A percentile compares a stretch with the other conserved stretches of the same genome.
These are phyloP conservation scores for Hibiscus tridactylites DNA, from an alignment of 345 rosid species.

Conservation along the genomic window DNA sequence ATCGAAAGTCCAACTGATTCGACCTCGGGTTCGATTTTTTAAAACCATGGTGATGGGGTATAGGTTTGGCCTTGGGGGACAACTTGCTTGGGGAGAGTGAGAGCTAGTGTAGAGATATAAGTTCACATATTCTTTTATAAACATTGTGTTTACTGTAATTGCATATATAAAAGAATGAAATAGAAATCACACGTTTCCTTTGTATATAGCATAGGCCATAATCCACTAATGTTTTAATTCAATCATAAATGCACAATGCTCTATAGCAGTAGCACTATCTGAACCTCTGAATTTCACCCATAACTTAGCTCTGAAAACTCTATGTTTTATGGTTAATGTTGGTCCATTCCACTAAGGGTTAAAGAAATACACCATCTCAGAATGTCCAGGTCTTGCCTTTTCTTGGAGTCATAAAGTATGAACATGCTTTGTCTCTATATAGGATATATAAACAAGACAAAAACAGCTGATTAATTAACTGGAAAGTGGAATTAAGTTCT, in stretches of 20 bases:
- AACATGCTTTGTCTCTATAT: conserved; percentile 23
- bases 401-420: conserved; percentile 8
- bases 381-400: conserved; percentile 27
- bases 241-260: conserved; percentile 51
- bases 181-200: neutral
- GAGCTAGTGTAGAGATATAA: neutral
- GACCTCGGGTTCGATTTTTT: too few species aligned
- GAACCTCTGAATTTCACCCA: conserved; percentile 38
- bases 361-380: conserved; percentile 36
- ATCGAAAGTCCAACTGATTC: too few species aligned
- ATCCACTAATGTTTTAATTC: conserved; percentile 48
- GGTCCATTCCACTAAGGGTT: conserved; percentile 22
- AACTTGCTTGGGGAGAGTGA: conserved; percentile 22
- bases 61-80: conserved; percentile 12
- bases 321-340: neutral
- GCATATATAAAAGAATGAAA: neutral
- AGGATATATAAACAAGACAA: neutral
- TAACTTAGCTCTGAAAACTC: conserved; percentile 24
- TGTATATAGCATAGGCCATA: conserved; percentile 28
- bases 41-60: neutral
- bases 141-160: too few species aligned
- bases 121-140: too few species aligned
- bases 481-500: neutral
- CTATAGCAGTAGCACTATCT: conserved; percentile 22
- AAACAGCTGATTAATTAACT: neutral